Percentiles rank a stretch among this genome's conserved stretches.
Conservation (phyloP, 2,329 filamentous ascomycete genomes). For the Epichloe sibirici region DNA sequence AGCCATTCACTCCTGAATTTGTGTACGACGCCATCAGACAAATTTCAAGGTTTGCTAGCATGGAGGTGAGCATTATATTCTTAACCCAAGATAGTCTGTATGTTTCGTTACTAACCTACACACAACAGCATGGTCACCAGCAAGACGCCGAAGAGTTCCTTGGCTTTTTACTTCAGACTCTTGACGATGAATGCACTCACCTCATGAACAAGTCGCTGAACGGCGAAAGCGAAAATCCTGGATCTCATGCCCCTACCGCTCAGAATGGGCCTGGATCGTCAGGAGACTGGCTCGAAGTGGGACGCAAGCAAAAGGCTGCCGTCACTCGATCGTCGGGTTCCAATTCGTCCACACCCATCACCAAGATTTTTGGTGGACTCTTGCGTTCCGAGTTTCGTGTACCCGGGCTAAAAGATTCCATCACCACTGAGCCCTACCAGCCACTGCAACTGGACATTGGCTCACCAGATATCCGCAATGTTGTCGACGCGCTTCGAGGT, state of each 20-base stretch:
- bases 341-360: constrained; percentile 67
- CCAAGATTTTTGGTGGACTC: constrained; percentile 87
- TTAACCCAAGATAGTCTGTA: neutral
- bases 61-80: constrained; percentile 53
- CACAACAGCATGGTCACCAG: constrained; percentile 69
- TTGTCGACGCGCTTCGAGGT: constrained; percentile 78
- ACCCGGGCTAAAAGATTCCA: constrained; percentile 76
- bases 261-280: constrained; percentile 20
- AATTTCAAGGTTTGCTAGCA: constrained; percentile 77
- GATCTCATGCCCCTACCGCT: constrained; percentile 17
- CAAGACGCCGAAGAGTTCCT: constrained; percentile 97
- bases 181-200: constrained; percentile 82
- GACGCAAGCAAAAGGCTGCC: constrained; percentile 76
- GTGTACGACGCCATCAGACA: constrained; percentile 87
- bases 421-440: constrained; percentile 88
- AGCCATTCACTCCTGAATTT: constrained; percentile 85
- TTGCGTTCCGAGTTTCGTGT: constrained; percentile 81
- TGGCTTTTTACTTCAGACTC: constrained; percentile 79
- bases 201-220: constrained; percentile 45
- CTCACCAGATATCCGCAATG: constrained; percentile 73
- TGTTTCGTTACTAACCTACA: neutral
- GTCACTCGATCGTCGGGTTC: constrained; percentile 78
- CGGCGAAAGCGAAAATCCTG: constrained; percentile 25
- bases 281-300: constrained; percentile 79
- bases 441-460: constrained; percentile 92